phyloP scores from a whole-genome alignment of 2,329 filamentous ascomycete genomes.

The Arthroderma sp. region DNA sequence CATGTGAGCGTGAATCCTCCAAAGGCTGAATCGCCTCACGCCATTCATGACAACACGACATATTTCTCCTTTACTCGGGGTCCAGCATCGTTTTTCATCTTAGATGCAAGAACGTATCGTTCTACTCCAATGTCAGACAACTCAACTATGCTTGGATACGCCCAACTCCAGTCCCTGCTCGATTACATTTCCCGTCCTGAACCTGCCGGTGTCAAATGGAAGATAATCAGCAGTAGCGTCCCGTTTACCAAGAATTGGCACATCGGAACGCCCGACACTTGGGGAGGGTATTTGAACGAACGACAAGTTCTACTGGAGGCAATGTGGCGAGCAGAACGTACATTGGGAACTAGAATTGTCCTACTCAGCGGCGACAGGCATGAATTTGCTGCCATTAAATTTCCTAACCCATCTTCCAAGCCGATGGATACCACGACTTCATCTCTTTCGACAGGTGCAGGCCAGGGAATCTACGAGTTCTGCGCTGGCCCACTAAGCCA shows the following conservation, averaged over 20 bases:
- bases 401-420: slow-evolving; percentile 38
- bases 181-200: slow-evolving; percentile 62
- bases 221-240: slow-evolving; percentile 78
- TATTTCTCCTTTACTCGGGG: slow-evolving; percentile 87
- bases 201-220: slow-evolving; percentile 74
- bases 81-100: slow-evolving; percentile 84
- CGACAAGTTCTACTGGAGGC: slow-evolving; percentile 68
- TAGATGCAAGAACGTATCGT: slow-evolving; percentile 82
- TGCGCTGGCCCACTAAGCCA: slow-evolving; percentile 83
- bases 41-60: slow-evolving; percentile 49
- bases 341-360: slow-evolving; percentile 61
- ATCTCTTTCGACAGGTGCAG: slow-evolving; percentile 17
- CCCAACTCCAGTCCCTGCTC: slow-evolving; percentile 69
- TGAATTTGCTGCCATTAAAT: slow-evolving; percentile 83
- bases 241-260: slow-evolving; percentile 98
- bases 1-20: slow-evolving; percentile 79
- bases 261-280: slow-evolving; percentile 77
- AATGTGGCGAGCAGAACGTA: slow-evolving; percentile 75
- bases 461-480: slow-evolving; percentile 62
- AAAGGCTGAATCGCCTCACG: slow-evolving; percentile 37
- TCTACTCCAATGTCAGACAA: slow-evolving; percentile 40
- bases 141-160: slow-evolving; percentile 77
- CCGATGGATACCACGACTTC: slow-evolving; percentile 11
- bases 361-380: slow-evolving; percentile 88
- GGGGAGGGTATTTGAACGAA: slow-evolving; percentile 82